Base-by-base conservation (phyloP, 2,329 filamentous ascomycete genomes). In the Fusarium robinianum region DNA sequence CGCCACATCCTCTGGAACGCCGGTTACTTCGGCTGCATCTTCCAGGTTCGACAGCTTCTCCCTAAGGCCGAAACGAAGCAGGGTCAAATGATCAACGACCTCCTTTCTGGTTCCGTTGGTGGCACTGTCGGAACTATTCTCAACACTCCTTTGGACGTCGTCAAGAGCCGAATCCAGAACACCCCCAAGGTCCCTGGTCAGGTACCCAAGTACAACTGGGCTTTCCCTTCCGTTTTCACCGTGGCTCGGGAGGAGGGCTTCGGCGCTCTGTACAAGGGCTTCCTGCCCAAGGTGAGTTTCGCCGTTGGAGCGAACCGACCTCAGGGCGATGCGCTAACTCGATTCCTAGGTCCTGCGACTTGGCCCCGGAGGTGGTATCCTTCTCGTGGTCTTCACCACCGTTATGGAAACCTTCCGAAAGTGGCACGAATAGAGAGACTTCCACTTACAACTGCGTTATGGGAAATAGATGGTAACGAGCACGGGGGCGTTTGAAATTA, bases 161-260 rank as follows among this genome's bases (percentile, higher is more conserved):
- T 97, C 74, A 99, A 99, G 81, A 95, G 88, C 57, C 86, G 94
- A 53, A 99, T 99, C 59, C 94, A 99, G 73, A 99, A 99, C 74
- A 90, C 83, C 42, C 79, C 88, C 57, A 92, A 88, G 77, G 75
- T 95, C 25, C 69, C 87, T n/a, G 94, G 94, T 5, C 77, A 81
- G 40, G 73, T 83, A 15, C 88, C 88, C 65, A 99, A 99, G 80
- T 99, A 99, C 77, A 96, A 97, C 81, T 99, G 94, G 94, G 94
- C 94, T 21, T 96, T 85, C 81, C 88, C 90, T 32, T 84, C 90
- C 15, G 77, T 96, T 36, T 85, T 80, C 43, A 94, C 88, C 6
- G 89, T 99, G 49, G 84, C 90, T 72, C 89, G 83, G 73, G 94
- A 99, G 74, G 94, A 99, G 72, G 94, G 94, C 5, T 92, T 96